Conservation (phyloP, 164 flowering plant genomes). For the Annona cherimola region DNA sequence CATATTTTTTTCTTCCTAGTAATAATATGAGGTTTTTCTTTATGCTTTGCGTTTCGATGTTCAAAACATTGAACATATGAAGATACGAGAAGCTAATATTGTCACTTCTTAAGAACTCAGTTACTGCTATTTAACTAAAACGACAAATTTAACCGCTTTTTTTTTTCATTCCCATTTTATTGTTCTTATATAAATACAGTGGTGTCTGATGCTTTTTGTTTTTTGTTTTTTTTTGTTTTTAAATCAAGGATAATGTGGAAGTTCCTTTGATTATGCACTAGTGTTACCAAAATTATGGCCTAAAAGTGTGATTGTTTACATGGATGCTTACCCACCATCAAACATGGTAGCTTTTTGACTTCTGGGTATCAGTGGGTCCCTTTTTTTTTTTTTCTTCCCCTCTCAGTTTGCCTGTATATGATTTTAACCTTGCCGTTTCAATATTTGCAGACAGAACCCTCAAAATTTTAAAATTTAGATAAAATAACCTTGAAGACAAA, state of each 20-base stretch:
- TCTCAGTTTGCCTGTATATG: not conserved
- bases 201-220: not conserved
- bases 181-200: too few relatives aligned
- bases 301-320: not conserved
- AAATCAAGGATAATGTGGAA: not conserved
- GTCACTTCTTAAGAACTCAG: not conserved
- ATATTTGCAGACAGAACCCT: too few relatives aligned
- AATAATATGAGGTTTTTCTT: too few relatives aligned
- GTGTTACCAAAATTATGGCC: not conserved
- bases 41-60: not conserved
- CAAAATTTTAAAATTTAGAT: too few relatives aligned
- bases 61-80: not conserved
- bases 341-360: not conserved
- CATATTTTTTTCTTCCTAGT: too few relatives aligned
- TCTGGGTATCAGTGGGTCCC: not conserved
- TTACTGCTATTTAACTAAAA: not conserved
- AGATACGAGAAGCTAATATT: not conserved
- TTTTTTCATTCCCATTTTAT: not conserved
- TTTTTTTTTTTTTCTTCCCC: not conserved
- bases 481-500: too few relatives aligned
- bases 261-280: not conserved
- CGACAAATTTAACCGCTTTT: too few relatives aligned
- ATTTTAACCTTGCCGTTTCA: too few relatives aligned
- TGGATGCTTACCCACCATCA: not conserved
- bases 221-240: too few relatives aligned